phyloP scores from a whole-genome alignment of 768 basidiomycete genomes.

The Crucibulum laeve region DNA sequence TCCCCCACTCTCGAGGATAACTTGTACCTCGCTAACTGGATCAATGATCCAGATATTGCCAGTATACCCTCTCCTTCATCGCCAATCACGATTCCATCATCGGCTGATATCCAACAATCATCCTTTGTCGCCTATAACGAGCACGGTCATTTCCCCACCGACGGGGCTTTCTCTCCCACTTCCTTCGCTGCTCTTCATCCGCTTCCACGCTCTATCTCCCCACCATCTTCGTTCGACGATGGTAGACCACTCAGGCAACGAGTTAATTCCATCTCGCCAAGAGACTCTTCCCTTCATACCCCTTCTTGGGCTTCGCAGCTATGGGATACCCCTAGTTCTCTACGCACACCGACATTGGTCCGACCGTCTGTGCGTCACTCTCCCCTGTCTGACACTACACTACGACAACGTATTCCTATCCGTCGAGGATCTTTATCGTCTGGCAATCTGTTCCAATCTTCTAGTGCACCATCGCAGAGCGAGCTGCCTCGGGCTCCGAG shows the following conservation, averaged over 20 bases:
- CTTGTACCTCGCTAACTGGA: conserved; percentile 54
- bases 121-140: conserved; percentile 47
- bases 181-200: conserved; percentile 58
- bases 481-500: conserved; percentile 39
- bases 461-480: conserved; percentile 61
- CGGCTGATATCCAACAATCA: conserved; percentile 35
- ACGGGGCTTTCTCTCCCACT: conserved; percentile 54
- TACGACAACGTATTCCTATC: conserved; percentile 34
- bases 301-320: conserved; percentile 68
- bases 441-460: conserved; percentile 59
- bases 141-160: conserved; percentile 41
- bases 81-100: conserved; percentile 60
- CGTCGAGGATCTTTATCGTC: conserved; percentile 45
- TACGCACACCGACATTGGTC: conserved; percentile 37
- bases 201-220: conserved; percentile 59
- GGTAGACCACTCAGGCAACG: conserved; percentile 34
- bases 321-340: conserved; percentile 49
- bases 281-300: conserved; percentile 52
- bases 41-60: conserved; percentile 52
- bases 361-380: conserved; percentile 45
- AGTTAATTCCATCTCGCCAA: conserved; percentile 55
- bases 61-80: conserved; percentile 37
- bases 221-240: conserved; percentile 49
- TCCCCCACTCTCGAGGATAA: conserved; percentile 29
- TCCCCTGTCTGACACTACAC: conserved; percentile 37